Conservation (phyloP, 1,284 basidiomycete genomes). For the Fereydounia khargensis region DNA sequence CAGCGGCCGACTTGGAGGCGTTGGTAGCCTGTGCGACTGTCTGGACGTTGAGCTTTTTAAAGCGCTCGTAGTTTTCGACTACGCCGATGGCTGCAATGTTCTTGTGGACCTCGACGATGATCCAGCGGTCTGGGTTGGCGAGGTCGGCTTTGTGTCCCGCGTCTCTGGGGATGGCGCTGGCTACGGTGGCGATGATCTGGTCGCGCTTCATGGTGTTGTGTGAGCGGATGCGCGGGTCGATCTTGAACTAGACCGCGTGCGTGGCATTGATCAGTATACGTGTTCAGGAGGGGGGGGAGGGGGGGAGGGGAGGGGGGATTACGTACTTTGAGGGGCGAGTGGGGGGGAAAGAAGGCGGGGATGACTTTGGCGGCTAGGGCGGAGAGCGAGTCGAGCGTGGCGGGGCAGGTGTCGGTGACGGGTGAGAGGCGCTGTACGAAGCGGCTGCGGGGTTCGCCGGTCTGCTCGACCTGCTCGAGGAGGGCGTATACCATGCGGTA, state of each 20-base stretch:
- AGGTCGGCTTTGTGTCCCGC: slow-evolving; percentile 34
- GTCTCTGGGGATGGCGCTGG: slow-evolving; percentile 13
- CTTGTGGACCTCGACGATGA: slow-evolving; percentile 44
- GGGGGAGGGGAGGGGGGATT: too few species aligned
- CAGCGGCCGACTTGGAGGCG: too few species aligned
- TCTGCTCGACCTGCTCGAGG: slow-evolving; percentile 28
- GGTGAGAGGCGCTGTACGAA: slow-evolving; percentile 37
- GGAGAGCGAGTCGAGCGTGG: slow-evolving; percentile 13
- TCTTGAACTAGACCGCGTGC: slow-evolving; percentile 29
- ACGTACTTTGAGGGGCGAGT: too few species aligned
- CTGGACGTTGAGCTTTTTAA: slow-evolving; percentile 40
- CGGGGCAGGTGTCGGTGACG: slow-evolving; percentile 19
- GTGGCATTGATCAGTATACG: slow-evolving; percentile 1
- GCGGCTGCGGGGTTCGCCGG: slow-evolving; percentile 37
- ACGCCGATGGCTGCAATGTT: slow-evolving; percentile 44
- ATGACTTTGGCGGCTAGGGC: slow-evolving; percentile 15
- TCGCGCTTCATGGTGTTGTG: slow-evolving; percentile 37
- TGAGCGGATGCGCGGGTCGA: slow-evolving; percentile 46
- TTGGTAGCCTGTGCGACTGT: slow-evolving; percentile 23
- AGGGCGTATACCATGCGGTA: slow-evolving; percentile 24
- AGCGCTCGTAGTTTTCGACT: slow-evolving; percentile 26
- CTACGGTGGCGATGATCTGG: slow-evolving; percentile 36
- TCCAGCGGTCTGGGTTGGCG: slow-evolving; percentile 30
- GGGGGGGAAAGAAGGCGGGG: slow-evolving; percentile 13
- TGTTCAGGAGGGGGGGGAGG: not conserved